Conservation (phyloP, 257 asterid species). For the Primulina tabacum region DNA sequence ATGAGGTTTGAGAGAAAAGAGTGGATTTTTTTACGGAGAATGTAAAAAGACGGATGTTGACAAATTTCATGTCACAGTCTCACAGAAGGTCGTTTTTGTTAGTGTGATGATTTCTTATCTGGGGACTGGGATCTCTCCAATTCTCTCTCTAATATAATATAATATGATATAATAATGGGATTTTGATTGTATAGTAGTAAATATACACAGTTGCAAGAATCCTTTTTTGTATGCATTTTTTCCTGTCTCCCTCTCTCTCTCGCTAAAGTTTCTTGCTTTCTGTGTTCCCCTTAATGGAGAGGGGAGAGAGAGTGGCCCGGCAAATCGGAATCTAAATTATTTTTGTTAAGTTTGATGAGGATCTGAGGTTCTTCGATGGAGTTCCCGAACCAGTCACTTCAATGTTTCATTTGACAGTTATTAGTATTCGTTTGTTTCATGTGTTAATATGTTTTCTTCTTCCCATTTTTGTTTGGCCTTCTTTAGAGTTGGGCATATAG, state of each 20-base stretch:
- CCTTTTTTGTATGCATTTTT: neutral
- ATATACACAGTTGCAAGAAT: neutral
- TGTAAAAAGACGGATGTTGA: neutral
- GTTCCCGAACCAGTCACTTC: neutral
- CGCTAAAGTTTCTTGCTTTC: neutral
- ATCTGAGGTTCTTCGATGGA: neutral
- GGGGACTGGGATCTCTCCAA: neutral
- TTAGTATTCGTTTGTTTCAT: neutral
- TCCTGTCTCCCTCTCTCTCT: neutral
- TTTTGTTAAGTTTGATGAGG: neutral
- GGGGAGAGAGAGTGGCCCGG: conserved; percentile 1
- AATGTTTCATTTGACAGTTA: neutral
- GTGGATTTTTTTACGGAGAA: neutral
- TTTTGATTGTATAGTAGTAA: neutral
- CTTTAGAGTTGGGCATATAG: neutral
- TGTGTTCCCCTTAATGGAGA: neutral
- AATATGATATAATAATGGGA: neutral
- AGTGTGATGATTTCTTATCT: neutral
- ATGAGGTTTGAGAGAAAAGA: neutral
- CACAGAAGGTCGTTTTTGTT: neutral
- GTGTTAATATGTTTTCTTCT: no score
- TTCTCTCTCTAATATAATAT: neutral
- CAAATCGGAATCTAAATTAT: neutral
- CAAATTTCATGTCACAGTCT: neutral
- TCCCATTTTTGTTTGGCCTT: neutral